These are phyloP conservation scores for Hermanozyma aechmeae DNA, from an alignment of 805 yeast genomes.

Conservation along the genomic window DNA sequence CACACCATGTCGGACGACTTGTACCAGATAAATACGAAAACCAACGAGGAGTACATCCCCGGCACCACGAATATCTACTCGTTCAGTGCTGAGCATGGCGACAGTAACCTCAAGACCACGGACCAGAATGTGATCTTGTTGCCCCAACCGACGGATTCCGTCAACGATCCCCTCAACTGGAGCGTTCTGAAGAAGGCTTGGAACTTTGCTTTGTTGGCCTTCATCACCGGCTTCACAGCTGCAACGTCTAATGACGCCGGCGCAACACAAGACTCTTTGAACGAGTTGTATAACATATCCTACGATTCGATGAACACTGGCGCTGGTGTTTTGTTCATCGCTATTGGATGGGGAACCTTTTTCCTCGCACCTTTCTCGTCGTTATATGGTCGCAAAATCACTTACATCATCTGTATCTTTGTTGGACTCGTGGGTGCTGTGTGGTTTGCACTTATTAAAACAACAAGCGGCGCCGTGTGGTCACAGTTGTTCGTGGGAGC, in stretches of 20 bases:
- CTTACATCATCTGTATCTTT: conserved; percentile 51
- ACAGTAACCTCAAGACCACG: conserved; percentile 6
- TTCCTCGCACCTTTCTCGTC: conserved; percentile 61
- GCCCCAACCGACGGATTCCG: conserved; percentile 43
- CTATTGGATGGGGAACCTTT: conserved; percentile 59
- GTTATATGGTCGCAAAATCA: conserved; percentile 57
- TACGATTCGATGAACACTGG: conserved; percentile 69
- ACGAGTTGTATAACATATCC: conserved; percentile 52
- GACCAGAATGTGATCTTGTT: conserved; percentile 29
- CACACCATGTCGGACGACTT: conserved; percentile 3
- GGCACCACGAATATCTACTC: conserved; percentile 11
- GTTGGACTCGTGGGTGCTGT: conserved; percentile 56
- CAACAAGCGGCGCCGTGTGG: conserved; percentile 59
- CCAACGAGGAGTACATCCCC: conserved; percentile 10
- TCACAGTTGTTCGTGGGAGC: conserved; percentile 76
- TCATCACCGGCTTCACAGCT: conserved; percentile 60
- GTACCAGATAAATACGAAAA: conserved; percentile 6
- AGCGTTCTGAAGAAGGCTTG: conserved; percentile 19
- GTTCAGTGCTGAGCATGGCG: conserved; percentile 5
- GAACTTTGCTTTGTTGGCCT: conserved; percentile 34
- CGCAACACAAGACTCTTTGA: conserved; percentile 57
- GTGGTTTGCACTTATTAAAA: conserved; percentile 57
- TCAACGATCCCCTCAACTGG: conserved; percentile 44
- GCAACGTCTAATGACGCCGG: conserved; percentile 73
- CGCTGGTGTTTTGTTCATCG: conserved; percentile 66